Evolutionary conservation across 129 eudicot genomes (phyloP), one percentile per base, ranked within the genome.

Genomic region (Escallonia rubra): DNA sequence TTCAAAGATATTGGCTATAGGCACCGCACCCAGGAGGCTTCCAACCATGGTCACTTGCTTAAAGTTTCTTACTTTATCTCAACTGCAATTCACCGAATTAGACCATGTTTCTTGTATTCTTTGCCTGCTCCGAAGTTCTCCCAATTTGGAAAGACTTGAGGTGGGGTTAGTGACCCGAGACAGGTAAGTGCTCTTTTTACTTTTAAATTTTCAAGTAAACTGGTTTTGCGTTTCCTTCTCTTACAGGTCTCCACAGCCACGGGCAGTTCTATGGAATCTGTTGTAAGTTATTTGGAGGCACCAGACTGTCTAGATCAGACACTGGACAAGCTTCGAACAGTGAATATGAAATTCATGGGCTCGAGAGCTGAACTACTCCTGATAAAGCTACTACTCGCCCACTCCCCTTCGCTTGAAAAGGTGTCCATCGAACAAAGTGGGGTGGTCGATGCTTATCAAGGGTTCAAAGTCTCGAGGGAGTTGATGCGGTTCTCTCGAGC

Each of bases 111-210:
- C 47, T 15, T 57, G 57, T 11, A 45, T 57, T 1, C 46, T 69
- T 58, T 69, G 46, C 65, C 59, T 69, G 57, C 62, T 69, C 10
- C 58, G 44, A 69, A 69, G 65, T 47, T 69, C 65, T 14, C 74
- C 74, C 10, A 69, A 46, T 14, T 59, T 69, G 57, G 11, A 34
- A 12, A 58, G 4, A 8, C 74, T 69, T 38, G 46, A 69, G 8
- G 12, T 69, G 4, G 4, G 1, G 74, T 69, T 12, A 44, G 42
- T 58, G 3, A 3, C 23, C 38, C 8, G 7, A 23, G 10, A 16
- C 34, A 2, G 16, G 3, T 5, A 14, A 11, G 34, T 39, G 44
- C 4, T 48, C 59, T 16, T 45, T 50, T 2, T 6, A 34, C 38
- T 61, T 59, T 47, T 1, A 10, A 49, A 41, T 23, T 7, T 4